Evolutionary conservation across 352 stramenopile genomes (phyloP), one percentile per base, ranked within the genome.

Genomic region (Phytopythium montanum): DNA sequence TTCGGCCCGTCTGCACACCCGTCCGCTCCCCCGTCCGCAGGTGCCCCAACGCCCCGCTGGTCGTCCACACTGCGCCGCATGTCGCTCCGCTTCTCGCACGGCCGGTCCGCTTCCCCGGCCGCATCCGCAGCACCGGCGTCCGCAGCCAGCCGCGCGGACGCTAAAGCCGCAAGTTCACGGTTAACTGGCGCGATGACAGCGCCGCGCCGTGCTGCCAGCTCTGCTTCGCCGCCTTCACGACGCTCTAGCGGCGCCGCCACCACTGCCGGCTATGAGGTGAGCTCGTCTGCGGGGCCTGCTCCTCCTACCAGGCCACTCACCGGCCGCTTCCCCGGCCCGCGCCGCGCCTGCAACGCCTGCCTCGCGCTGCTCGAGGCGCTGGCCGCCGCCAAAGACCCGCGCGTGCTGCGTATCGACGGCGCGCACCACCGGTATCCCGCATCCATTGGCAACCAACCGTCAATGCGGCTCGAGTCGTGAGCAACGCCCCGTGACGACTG

Each of bases 231-330:
- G 76, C 81, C 61, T 92, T 92, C 65, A 87, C 79, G 23, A 90
- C 81, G 59, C 72, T 90, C 34, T 81, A 79, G 41, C 76, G 79
- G 2, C 82, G 85, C 2, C 84, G 84, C 10, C 83, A 92, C 65
- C 85, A 94, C 56, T 94, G 85, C 60, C 81, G 85, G 49, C 69
- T 92, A 23, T 94, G 85, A 52, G 85, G 85, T 46, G 76, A 90
- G 54, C 63, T 94, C 46, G 75, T 94, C 39, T 94, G 85, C 49
- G 80, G 81, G 46, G 70, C 76, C 18, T 94, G 85, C 56, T 91
- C 83, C 25, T 66, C 69, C 41, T 79, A 88, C 62, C 76, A 85
- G 51, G 77, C 86, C 19, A 55, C 62, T 89, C n/a, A 66, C 68
- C 13, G 69, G 68, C 31, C 73, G n/a, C 2, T 91, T 91, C 57